phyloP scores from a whole-genome alignment of 768 basidiomycete species.

The Tephrocybe sp. region DNA sequence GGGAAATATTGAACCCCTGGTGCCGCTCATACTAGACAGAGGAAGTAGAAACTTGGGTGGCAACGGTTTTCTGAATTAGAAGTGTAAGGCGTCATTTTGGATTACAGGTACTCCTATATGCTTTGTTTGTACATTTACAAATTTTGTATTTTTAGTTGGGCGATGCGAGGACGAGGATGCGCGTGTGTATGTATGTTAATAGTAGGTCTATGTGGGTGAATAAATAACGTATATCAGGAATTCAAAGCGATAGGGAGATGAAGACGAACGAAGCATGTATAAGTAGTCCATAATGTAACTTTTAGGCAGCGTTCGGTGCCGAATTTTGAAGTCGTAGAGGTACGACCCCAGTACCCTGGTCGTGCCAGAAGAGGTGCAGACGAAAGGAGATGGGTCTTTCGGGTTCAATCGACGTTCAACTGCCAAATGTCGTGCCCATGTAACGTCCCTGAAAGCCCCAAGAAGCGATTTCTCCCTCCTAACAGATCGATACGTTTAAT shows the following conservation, averaged over 20 bases:
- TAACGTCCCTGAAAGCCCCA: constrained; percentile 48
- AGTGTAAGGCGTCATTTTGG: no score
- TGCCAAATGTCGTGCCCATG: constrained; percentile 44
- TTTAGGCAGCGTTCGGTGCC: background rate
- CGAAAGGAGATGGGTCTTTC: background rate
- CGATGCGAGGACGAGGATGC: no score
- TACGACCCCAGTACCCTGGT: no score
- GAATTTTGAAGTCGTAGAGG: background rate
- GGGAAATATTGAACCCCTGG: no score
- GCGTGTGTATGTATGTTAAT: background rate
- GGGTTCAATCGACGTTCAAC: constrained; percentile 30
- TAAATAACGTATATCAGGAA: background rate
- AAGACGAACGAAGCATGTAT: constrained; percentile 2
- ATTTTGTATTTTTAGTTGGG: no score
- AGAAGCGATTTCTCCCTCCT: constrained; percentile 42
- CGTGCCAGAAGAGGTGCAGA: background rate
- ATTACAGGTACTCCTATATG: no score
- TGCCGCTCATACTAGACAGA: no score
- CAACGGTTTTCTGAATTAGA: no score
- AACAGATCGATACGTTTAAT: constrained; percentile 60
- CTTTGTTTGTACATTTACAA: no score
- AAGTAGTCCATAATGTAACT: constrained; percentile 17
- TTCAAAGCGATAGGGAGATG: background rate
- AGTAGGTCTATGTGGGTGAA: background rate
- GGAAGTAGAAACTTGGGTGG: no score